Base-by-base conservation (phyloP, 352 stramenopile species). In the Thraustotheca clavata region DNA sequence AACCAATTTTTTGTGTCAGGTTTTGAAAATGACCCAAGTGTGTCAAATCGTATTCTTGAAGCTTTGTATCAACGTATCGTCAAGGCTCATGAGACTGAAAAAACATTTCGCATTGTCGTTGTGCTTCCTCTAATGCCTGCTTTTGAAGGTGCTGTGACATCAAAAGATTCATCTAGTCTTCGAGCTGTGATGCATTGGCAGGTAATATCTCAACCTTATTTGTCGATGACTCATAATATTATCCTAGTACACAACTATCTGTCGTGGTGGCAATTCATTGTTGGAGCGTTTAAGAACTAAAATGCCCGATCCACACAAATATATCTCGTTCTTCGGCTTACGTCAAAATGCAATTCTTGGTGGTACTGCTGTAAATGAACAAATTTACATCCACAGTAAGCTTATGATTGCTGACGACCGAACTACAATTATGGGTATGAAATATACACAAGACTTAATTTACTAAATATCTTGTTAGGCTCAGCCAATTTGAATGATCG, bases 1-100 rank as follows among this genome's bases (percentile, higher is more conserved):
- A 80, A 80, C 54, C 69, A 74, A 60, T 71, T 72, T 43, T 72
- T 72, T 41, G 61, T 66, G 14, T 75, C 76, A 26, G 72, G 73
- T 24, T 81, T 81, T 65, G 62, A 73, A 16, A 60, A 61, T 12
- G 76, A 83, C 52, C 71, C 69, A 57, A 40, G 72, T 8, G 59
- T 81, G 16, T 62, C 38, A 31, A 72, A 72, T 32, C 67, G 67
- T 2, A 49, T 72, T 12, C 39, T 67, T 24, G 62, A 72, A 18
- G 67, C 67, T 20, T 31, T 72, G 5, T 60, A 65, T 29, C 12
- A 65, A 14, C 67, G 67, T 16, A 72, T 72, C 38, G 18, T 63
- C 31, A 33, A 59, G 24, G 67, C 67, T 12, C 31, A 47, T 24
- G 41, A 29, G 16, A 41, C 55, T 4, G 35, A 69, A 12, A 66